phyloP scores from a whole-genome alignment of 139 green algal genomes.

The Tetraselmis chui region DNA sequence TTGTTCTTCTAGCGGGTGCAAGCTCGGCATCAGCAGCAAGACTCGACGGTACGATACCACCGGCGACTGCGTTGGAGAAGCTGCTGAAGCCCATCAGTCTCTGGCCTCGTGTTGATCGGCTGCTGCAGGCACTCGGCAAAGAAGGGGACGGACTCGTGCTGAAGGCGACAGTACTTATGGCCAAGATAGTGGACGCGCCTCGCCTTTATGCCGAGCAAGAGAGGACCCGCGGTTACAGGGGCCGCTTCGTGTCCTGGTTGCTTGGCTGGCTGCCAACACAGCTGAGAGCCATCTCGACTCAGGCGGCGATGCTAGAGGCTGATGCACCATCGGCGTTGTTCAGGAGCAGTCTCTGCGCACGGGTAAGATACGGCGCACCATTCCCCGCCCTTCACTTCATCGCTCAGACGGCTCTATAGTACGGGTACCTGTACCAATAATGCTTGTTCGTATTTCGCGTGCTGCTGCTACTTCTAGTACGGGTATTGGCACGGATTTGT shows the following conservation, averaged over 20 bases:
- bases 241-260: background rate
- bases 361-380: background rate
- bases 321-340: background rate
- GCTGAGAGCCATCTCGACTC: background rate
- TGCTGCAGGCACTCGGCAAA: background rate
- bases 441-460: too few relatives aligned
- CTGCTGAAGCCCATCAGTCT: background rate
- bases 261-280: background rate
- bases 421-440: too few relatives aligned
- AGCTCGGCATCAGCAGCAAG: background rate
- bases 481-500: too few relatives aligned
- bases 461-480: too few relatives aligned
- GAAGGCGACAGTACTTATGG: background rate
- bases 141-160: background rate
- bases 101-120: background rate
- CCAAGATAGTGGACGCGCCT: background rate
- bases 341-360: background rate
- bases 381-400: background rate
- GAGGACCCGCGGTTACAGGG: background rate
- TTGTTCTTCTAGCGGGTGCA: background rate
- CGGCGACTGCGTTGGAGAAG: background rate
- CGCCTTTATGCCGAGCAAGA: background rate
- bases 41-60: too few relatives aligned
- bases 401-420: too few relatives aligned
- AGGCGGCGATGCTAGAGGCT: background rate